phyloP scores from a whole-genome alignment of 2,329 filamentous ascomycete species.

The Nannizzia gypsea region DNA sequence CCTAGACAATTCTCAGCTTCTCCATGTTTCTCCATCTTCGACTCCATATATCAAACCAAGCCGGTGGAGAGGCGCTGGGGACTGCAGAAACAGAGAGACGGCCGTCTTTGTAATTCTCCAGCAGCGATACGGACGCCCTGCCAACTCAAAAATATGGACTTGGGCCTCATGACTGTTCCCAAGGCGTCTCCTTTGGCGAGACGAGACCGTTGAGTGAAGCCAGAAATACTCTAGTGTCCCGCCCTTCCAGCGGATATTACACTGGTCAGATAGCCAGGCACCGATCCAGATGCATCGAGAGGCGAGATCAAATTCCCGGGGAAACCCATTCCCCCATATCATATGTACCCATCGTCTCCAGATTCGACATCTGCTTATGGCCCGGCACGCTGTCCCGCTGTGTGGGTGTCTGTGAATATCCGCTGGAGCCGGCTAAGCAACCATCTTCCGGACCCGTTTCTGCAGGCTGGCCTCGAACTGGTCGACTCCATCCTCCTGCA shows the following conservation, averaged over 20 bases:
- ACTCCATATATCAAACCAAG: background rate
- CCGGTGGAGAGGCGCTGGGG: background rate
- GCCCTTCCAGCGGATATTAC: background rate
- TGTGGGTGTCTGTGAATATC: background rate
- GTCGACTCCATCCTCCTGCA: slow-evolving; percentile 49
- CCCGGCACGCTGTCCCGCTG: too few species aligned
- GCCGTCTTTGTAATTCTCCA: background rate
- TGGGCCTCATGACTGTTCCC: background rate
- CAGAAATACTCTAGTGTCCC: background rate
- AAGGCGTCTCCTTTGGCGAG: background rate
- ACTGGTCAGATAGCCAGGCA: background rate
- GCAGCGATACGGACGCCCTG: background rate
- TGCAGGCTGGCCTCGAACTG: slow-evolving; percentile 44
- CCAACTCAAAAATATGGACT: background rate
- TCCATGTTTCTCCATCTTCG: background rate
- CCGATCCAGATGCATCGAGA: background rate
- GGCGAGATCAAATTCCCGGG: background rate
- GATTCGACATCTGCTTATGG: background rate
- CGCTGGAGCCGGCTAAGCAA: background rate
- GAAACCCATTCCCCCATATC: background rate
- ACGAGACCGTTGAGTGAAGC: background rate
- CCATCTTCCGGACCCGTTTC: slow-evolving; percentile 4
- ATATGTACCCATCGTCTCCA: background rate
- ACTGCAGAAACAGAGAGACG: background rate
- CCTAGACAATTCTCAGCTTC: background rate